Evolutionary conservation across 495 filamentous ascomycete genomes (phyloP).

Genomic region (Xylaria longipes): DNA sequence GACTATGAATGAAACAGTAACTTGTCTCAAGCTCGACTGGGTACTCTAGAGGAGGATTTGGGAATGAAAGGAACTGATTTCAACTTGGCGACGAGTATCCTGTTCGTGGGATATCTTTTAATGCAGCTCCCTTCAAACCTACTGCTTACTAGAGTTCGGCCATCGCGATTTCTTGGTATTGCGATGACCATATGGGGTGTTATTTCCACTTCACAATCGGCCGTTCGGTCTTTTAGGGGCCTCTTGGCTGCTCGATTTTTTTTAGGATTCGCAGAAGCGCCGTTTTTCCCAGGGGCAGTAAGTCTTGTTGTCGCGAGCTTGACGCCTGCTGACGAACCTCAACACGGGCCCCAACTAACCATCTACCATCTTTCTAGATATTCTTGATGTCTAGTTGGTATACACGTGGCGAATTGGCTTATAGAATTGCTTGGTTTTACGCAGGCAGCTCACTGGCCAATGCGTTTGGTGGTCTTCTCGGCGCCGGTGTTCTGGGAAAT

Average conservation of each 20-base stretch:
- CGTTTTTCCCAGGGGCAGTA: constrained; percentile 57
- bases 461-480: constrained; percentile 65
- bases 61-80: constrained; percentile 54
- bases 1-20: constrained; percentile 36
- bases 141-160: constrained; percentile 51
- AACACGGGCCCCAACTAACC: too few relatives aligned
- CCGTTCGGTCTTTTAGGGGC: constrained; percentile 58
- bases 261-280: constrained; percentile 66
- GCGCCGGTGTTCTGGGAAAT: constrained; percentile 55
- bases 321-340: too few relatives aligned
- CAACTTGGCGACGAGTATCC: constrained; percentile 63
- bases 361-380: constrained; percentile 2
- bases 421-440: constrained; percentile 64
- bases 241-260: constrained; percentile 67
- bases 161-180: constrained; percentile 51
- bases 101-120: constrained; percentile 63
- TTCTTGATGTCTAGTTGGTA: constrained; percentile 62
- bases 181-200: constrained; percentile 68
- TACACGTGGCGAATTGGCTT: constrained; percentile 53
- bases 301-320: background rate
- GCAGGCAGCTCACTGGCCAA: constrained; percentile 62
- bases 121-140: constrained; percentile 65
- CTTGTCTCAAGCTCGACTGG: constrained; percentile 51
- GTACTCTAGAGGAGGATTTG: constrained; percentile 53
- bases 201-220: constrained; percentile 64